Conservation (phyloP, 129 eudicot species). For the Silybum marianum region DNA sequence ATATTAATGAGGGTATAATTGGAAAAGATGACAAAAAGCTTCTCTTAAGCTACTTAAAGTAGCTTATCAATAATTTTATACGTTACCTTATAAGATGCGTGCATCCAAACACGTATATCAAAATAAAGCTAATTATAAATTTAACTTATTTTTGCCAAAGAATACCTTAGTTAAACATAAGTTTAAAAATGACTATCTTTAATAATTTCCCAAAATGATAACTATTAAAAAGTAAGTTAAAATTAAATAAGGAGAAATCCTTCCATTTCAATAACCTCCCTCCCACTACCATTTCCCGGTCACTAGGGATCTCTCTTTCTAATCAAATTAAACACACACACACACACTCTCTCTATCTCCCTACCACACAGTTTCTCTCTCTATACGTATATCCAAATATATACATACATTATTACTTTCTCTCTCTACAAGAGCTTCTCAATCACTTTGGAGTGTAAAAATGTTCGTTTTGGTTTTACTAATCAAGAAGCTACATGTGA, state of each 20-base stretch:
- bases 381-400: constrained; percentile 22
- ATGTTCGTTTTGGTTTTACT: constrained; percentile 25
- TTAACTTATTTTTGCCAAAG: too few relatives aligned
- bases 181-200: too few relatives aligned
- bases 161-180: too few relatives aligned
- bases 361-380: constrained; percentile 36
- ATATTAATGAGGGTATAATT: too few relatives aligned
- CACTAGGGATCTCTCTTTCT: constrained; percentile 41
- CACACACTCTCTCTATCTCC: background rate
- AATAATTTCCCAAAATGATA: too few relatives aligned
- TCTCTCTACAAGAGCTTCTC: constrained; percentile 18
- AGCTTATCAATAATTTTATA: too few relatives aligned
- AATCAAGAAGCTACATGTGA: constrained; percentile 24
- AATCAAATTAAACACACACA: constrained; percentile 36
- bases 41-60: too few relatives aligned
- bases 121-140: too few relatives aligned
- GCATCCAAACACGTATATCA: too few relatives aligned
- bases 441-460: constrained; percentile 31
- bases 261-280: constrained; percentile 46
- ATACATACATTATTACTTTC: constrained; percentile 7
- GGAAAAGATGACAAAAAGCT: too few relatives aligned
- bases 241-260: background rate
- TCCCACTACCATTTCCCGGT: constrained; percentile 28
- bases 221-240: background rate
- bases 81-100: too few relatives aligned